Base-by-base conservation (phyloP, 768 basidiomycete genomes). In the Saitozyma sp. region DNA sequence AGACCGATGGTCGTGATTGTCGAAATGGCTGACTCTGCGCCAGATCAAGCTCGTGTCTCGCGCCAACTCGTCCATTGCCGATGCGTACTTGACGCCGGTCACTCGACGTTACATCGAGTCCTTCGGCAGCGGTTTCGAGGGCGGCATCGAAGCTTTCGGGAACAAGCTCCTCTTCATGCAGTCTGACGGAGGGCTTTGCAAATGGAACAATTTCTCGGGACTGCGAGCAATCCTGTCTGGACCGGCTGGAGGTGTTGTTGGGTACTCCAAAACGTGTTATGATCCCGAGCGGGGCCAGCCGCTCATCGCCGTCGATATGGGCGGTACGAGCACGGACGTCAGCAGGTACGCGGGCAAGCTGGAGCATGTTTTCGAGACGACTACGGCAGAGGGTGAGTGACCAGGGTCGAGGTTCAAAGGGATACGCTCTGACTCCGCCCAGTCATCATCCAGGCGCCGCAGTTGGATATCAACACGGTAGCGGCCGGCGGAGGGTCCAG, bases 181-280 rank as follows among this genome's bases (percentile, higher is more conserved):
- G 42, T 91, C 89, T 58, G 94, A 98, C 71, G 95, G 75, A 20
- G 74, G 73, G 19, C 50, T 78, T 40, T 66, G 70, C 50, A 66
- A 57, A 38, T 56, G 58, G 59, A 79, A 85, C 61, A 89, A 90
- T 71, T 97, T 98, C 77, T 92, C 91, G 0, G 95, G 94, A 0
- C 80, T 98, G 69, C 94, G 93, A 83, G 91, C 89, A 66, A 93
- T 97, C 66, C 79, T 96, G 43, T 92, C 90, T 69, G 80, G 81
- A 3, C 95, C 94, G 0, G 95, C 94, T 0, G 94, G 94, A 2
- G 94, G 94, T 3, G 95, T 98, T 6, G 95, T 98, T 0, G 95
- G 95, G 0, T 95, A 91, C 71, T 91, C 93, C 0, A 81, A 92
- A 67, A 94, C 91, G 4, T 81, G 82, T n/a, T 92, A 91, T 70